Percentiles rank a stretch among this genome's conserved stretches.
phyloP scores from a whole-genome alignment of 805 yeast species.

The Saccharomycopsis schoenii region DNA sequence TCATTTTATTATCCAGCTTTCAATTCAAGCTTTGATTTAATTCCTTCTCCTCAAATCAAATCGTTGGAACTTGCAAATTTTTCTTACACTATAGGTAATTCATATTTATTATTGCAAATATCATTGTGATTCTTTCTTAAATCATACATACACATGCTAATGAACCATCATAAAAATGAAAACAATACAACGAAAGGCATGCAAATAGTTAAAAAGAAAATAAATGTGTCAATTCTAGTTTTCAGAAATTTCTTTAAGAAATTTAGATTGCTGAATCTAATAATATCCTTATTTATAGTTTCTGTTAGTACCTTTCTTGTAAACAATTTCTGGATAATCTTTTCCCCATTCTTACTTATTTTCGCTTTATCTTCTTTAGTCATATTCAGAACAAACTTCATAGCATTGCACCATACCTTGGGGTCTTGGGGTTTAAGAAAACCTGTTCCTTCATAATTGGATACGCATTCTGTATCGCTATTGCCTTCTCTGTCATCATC shows the following conservation, averaged over 20 bases:
- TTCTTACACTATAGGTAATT: no score
- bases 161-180: neutral
- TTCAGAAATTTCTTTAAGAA: neutral
- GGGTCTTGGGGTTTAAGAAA: slow-evolving; percentile 43
- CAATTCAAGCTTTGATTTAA: no score
- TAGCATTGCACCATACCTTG: slow-evolving; percentile 43
- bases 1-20: no score
- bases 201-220: neutral
- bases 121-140: no score
- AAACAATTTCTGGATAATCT: slow-evolving; percentile 26
- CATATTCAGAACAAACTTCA: slow-evolving; percentile 30
- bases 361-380: slow-evolving; percentile 13
- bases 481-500: slow-evolving; percentile 22
- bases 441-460: slow-evolving; percentile 44
- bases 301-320: slow-evolving; percentile 32
- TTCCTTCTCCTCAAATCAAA: no score
- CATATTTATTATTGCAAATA: no score
- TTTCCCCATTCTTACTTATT: slow-evolving; percentile 25
- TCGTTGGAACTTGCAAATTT: no score
- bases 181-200: neutral
- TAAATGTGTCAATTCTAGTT: neutral
- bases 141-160: no score
- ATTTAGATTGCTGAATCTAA: slow-evolving; percentile 12
- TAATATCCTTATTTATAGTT: slow-evolving; percentile 28
- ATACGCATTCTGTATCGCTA: slow-evolving; percentile 3